These are phyloP conservation scores for Onygenales sp. DNA, from an alignment of 2,329 filamentous ascomycete species.

Conservation along the genomic window DNA sequence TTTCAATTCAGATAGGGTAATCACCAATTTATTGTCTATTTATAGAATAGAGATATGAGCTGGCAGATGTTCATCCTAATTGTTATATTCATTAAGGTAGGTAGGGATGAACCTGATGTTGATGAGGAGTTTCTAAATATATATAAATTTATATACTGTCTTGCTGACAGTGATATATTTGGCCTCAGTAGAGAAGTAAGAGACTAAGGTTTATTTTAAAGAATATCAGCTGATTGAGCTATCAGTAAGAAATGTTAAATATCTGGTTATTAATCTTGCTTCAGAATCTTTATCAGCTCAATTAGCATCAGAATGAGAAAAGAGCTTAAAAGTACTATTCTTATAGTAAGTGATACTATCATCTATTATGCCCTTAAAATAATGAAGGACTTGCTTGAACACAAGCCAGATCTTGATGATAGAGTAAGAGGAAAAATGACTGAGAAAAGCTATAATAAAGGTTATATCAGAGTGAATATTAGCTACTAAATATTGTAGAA, in stretches of 20 bases:
- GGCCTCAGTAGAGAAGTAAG: neutral
- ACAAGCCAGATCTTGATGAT: too few relatives aligned
- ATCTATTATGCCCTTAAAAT: too few relatives aligned
- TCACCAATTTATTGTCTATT: too few relatives aligned
- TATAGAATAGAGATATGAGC: too few relatives aligned
- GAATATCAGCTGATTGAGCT: neutral
- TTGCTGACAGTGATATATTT: neutral
- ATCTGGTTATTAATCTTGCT: neutral
- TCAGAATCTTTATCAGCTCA: neutral
- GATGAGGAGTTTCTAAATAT: neutral
- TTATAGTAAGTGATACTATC: too few relatives aligned
- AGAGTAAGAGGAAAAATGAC: too few relatives aligned
- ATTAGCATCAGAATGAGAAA: too few relatives aligned
- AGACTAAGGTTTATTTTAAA: neutral
- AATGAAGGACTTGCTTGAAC: too few relatives aligned
- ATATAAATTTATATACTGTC: neutral
- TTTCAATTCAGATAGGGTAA: too few relatives aligned
- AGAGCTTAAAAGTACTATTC: too few relatives aligned
- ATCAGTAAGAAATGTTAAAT: neutral
- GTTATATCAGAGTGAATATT: neutral
- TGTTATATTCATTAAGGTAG: neutral
- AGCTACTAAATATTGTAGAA: rapidly evolving
- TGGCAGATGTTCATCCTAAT: too few relatives aligned
- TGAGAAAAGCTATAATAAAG: too few relatives aligned
- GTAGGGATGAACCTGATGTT: neutral